phyloP scores from a whole-genome alignment of 2,329 filamentous ascomycete species.

The Claviceps humidiphila region DNA sequence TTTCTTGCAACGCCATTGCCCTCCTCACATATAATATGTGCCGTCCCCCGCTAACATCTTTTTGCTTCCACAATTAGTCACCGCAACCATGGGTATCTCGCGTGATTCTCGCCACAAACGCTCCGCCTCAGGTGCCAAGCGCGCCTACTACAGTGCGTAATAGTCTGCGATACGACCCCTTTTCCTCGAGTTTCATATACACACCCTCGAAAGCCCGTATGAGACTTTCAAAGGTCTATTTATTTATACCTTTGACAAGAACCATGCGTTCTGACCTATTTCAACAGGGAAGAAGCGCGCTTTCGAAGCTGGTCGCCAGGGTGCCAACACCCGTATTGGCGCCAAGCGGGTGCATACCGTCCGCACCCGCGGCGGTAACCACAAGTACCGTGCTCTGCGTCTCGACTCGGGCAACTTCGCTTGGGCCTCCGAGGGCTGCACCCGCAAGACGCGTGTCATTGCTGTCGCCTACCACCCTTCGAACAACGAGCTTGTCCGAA shows the following conservation, averaged over 20 bases:
- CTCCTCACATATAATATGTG: not conserved
- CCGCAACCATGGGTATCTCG: conserved; percentile 97
- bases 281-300: conserved; percentile 84
- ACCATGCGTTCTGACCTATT: conserved; percentile 62
- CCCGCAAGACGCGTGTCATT: conserved; percentile 99
- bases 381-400: conserved; percentile 98
- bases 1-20: not conserved
- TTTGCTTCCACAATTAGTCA: conserved; percentile 33
- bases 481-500: conserved; percentile 99
- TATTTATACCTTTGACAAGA: conserved; percentile 8
- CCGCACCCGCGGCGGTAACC: conserved; percentile 96
- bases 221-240: conserved; percentile 10
- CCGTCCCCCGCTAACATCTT: conserved; percentile 9
- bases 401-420: conserved; percentile 99
- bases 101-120: conserved; percentile 99
- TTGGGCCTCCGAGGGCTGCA: conserved; percentile 94
- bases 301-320: conserved; percentile 99
- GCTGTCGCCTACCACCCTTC: conserved; percentile 97
- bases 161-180: not conserved
- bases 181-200: conserved; percentile 6
- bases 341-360: conserved; percentile 92
- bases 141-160: conserved; percentile 74
- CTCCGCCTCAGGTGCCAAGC: conserved; percentile 97
- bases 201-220: conserved; percentile 53
- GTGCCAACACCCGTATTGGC: conserved; percentile 98